Percentiles rank a stretch among this genome's conserved stretches.
These are phyloP conservation scores for Leonotis leonurus DNA, from an alignment of 257 asterid genomes.

Conservation along the genomic window DNA sequence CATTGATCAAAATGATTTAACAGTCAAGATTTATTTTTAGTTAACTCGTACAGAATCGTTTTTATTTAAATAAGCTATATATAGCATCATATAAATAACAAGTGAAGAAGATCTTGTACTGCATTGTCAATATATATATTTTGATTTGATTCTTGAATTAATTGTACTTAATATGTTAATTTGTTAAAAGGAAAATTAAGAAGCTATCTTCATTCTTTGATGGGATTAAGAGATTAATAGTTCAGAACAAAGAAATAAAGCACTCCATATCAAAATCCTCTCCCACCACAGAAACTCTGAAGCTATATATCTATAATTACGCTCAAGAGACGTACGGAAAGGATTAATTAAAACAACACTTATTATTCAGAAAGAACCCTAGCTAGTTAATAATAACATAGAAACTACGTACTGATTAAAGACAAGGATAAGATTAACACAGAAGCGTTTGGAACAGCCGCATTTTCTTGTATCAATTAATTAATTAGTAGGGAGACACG, in stretches of 20 bases:
- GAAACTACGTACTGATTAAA: conserved; percentile 15
- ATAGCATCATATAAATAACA: too few species aligned
- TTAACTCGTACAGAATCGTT: too few species aligned
- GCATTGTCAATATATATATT: too few species aligned
- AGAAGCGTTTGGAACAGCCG: not conserved
- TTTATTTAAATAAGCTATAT: too few species aligned
- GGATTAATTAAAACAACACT: too few species aligned
- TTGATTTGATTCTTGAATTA: too few species aligned
- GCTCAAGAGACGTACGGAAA: too few species aligned
- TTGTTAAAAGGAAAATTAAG: not conserved
- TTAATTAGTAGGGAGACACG: conserved; percentile 71
- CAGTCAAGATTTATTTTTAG: too few species aligned
- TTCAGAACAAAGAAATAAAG: conserved; percentile 12
- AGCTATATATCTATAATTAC: conserved; percentile 21
- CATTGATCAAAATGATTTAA: too few species aligned
- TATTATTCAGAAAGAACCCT: too few species aligned
- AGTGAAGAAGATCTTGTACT: too few species aligned
- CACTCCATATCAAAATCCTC: conserved; percentile 31
- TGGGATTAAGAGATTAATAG: conserved; percentile 34
- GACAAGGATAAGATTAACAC: conserved; percentile 10
- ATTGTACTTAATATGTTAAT: too few species aligned
- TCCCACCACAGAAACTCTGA: conserved; percentile 27
- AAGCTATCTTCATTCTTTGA: conserved; percentile 18
- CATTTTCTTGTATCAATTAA: not conserved
- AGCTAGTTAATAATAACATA: conserved; percentile 11